Percentiles rank a stretch among this genome's conserved stretches.
Evolutionary conservation across 2,329 filamentous ascomycete species (phyloP).

Genomic region (Botrytis hyacinthi): DNA sequence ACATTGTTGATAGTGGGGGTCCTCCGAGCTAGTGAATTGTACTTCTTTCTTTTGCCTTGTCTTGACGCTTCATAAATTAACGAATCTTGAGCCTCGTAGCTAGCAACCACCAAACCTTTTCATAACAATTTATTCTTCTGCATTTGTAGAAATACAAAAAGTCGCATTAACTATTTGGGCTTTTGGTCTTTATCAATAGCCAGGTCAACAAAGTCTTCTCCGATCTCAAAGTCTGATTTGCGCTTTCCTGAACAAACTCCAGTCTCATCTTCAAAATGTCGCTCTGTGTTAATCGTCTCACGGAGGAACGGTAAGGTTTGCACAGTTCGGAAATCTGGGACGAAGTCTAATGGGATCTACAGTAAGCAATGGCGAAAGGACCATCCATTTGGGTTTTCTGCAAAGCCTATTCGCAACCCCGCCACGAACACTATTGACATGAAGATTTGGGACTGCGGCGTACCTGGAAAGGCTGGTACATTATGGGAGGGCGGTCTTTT

Average conservation of each 20-base stretch:
- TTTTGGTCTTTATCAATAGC: not conserved
- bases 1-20: constrained; percentile 10
- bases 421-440: constrained; percentile 80
- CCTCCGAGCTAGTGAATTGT: constrained; percentile 2
- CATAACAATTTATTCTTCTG: constrained; percentile 3
- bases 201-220: not conserved
- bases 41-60: constrained; percentile 20
- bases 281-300: constrained; percentile 81
- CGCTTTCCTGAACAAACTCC: constrained; percentile 1
- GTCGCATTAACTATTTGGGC: not conserved
- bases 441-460: constrained; percentile 94
- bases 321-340: not conserved
- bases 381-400: constrained; percentile 97
- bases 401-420: constrained; percentile 73
- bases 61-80: constrained; percentile 11
- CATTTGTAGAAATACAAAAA: not conserved
- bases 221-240: not conserved
- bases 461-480: constrained; percentile 94
- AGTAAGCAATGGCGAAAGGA: constrained; percentile 94
- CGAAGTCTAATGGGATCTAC: constrained; percentile 1
- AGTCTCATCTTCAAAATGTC: constrained; percentile 58
- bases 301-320: constrained; percentile 60
- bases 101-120: constrained; percentile 16
- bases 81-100: constrained; percentile 14
- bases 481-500: constrained; percentile 98